Evolutionary conservation across 441 rosid species (phyloP), one percentile per base, ranked within the genome.

Genomic region (Syzygium malaccense): DNA sequence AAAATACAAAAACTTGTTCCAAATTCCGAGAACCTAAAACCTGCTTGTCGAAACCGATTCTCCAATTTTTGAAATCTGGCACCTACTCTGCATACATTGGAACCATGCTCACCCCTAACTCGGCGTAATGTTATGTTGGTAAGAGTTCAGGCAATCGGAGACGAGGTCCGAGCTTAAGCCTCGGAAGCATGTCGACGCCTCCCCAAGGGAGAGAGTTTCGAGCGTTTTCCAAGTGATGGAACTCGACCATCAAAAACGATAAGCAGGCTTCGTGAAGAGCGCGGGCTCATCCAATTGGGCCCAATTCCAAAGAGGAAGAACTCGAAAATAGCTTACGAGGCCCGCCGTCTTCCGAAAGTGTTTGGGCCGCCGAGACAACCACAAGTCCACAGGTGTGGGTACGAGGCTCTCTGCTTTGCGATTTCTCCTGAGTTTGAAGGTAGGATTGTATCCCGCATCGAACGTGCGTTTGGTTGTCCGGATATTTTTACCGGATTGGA

Each of bases 21-120:
- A 45, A 7, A 45, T 45, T 45, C 2, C 48, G 0, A 45, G 48
- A 45, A 45, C 48, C 9, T 45, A 45, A 1, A 45, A 45, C 48
- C 9, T 45, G 2, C 1, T 1, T 7, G 8, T 45, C 8, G 2
- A 45, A 45, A 45, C 0, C 2, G 8, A 8, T 45, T 45, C 2
- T 7, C 9, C 48, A 45, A 45, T 45, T 7, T 45, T 45, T 45
- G 48, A 1, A 45, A 45, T 7, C 0, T 7, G 8, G 48, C 9
- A 45, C 9, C 2, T 45, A 45, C 9, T 45, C 7, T 45, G 10
- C 9, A 45, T 45, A 0, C 9, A 1, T 45, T 45, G 48, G 1
- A 45, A 45, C 1, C 9, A 7, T 45, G 48, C 48, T 45, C 48
- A 1, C 48, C 48, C 48, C 48, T 45, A 45, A 45, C 45, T 1